Conservation (phyloP, 176 grass and related monocot species). For the Oryza officinalis region DNA sequence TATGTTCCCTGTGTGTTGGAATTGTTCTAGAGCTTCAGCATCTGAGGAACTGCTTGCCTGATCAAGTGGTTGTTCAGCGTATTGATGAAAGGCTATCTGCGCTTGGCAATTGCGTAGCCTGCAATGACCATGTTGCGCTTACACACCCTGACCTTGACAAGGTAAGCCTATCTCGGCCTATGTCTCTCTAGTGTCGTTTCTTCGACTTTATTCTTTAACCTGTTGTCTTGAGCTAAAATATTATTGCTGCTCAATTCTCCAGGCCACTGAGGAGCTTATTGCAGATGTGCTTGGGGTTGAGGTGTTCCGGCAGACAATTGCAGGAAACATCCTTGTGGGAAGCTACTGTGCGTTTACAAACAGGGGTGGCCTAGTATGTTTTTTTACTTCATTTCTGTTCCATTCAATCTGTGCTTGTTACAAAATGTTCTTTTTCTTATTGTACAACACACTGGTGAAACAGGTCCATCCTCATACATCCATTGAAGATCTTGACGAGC, state of each 20-base stretch:
- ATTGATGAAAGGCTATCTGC: conserved; percentile 91
- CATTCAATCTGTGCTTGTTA: not conserved
- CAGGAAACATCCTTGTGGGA: conserved; percentile 94
- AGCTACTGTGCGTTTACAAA: conserved; percentile 90
- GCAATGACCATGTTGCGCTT: conserved; percentile 98
- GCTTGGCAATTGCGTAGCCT: conserved; percentile 86
- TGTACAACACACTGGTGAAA: conserved; percentile 6
- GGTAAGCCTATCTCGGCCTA: conserved; percentile 34
- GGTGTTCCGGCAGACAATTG: conserved; percentile 89
- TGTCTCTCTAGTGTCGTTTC: not conserved
- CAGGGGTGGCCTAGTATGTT: conserved; percentile 79
- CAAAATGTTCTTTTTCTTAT: not conserved
- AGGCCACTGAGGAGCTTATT: conserved; percentile 96
- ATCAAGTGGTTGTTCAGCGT: conserved; percentile 89
- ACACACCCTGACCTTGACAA: conserved; percentile 97
- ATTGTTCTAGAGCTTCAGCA: conserved; percentile 83
- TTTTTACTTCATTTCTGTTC: not conserved
- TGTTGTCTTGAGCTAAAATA: not conserved
- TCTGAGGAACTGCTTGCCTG: conserved; percentile 94
- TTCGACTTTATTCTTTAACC: not conserved
- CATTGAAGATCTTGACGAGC: conserved; percentile 95
- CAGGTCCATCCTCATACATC: conserved; percentile 98
- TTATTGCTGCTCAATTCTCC: not conserved
- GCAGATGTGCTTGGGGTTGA: conserved; percentile 92
- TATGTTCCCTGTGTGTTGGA: conserved; percentile 6